Evolutionary conservation across 2,329 filamentous ascomycete species (phyloP), one percentile per base, ranked within the genome.

Genomic region (Waltergamsia citrina): DNA sequence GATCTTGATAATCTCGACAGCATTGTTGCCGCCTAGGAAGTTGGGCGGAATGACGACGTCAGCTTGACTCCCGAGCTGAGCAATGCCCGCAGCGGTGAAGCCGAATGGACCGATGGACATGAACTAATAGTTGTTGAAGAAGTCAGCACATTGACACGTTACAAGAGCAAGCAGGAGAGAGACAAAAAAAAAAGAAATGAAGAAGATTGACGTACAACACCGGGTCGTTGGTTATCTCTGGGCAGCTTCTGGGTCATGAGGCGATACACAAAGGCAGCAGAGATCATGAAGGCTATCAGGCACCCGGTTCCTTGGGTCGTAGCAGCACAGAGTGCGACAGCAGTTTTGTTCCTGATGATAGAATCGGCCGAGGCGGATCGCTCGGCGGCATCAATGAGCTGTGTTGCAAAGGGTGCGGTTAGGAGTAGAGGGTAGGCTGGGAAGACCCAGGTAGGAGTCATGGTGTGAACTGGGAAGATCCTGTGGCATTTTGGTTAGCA

Each of bases 391-490:
- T 54, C 47, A 39, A 75, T 67, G 20, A 75, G 57, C 32, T 65
- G 75, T 14, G 71, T 70, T 12, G 81, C 85, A 44, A 87, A 77
- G 0, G 85, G 81, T 0, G 81, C 85, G 16, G 81, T 75, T 7
- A 92, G 73, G 4, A 93, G 69, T 16, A 92, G 66, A 1, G 85
- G 84, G 43, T 93, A 93, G 1, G 81, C 84, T 0, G 85, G 85
- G 43, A 92, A 92, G 35, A 90, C 86, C 85, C 85, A 92, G 14
- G 86, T 77, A 0, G 85, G 85, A 1, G 85, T 92, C 85, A 93
- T 92, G 34, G 78, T 78, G 22, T 84, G 80, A 31, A 92, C 84
- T 0, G 85, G 67, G 32, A 69, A 69, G 18, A 62, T 59, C 56
- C 61, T 71, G 14, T 29, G 9, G 24, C 25, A n/a, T 15, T 5